Percentiles rank a stretch among this genome's conserved stretches.
Evolutionary conservation across 2,329 filamentous ascomycete species (phyloP).

Genomic region (Aureobasidium lini): DNA sequence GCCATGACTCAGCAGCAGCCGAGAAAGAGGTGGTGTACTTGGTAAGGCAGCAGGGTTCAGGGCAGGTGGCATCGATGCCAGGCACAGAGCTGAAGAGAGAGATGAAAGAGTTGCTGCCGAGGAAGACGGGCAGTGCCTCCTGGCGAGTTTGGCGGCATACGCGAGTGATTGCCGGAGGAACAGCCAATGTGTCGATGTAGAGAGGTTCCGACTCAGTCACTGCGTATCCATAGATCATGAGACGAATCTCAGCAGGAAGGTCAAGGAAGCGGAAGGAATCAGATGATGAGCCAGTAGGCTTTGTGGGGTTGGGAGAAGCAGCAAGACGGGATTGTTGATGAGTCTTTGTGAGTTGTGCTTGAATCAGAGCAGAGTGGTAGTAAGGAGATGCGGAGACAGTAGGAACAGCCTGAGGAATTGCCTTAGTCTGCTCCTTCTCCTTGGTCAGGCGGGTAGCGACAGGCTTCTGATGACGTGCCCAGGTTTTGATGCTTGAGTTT

Average conservation of each 20-base stretch:
- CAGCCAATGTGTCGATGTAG: slow-evolving; percentile 10
- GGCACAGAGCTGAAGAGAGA: slow-evolving; percentile 10
- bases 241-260: slow-evolving; percentile 16
- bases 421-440: not conserved
- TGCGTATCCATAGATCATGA: slow-evolving; percentile 14
- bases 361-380: slow-evolving; percentile 6
- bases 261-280: slow-evolving; percentile 11
- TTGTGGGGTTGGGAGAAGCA: not conserved
- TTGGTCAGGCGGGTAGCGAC: not conserved
- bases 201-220: slow-evolving; percentile 1
- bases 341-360: slow-evolving; percentile 6
- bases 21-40: slow-evolving; percentile 12
- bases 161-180: slow-evolving; percentile 8
- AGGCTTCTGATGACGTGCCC: slow-evolving; percentile 10
- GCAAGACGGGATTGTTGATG: slow-evolving; percentile 1
- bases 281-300: not conserved
- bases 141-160: slow-evolving; percentile 16
- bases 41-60: slow-evolving; percentile 9
- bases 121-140: slow-evolving; percentile 17
- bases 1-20: slow-evolving; percentile 6
- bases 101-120: slow-evolving; percentile 13
- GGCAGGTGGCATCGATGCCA: slow-evolving; percentile 1
- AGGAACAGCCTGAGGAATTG: not conserved
- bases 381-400: not conserved
- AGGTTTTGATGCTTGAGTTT: slow-evolving; percentile 7